Evolutionary conservation across 2,329 filamentous ascomycete genomes (phyloP), one percentile per base, ranked within the genome.

Genomic region (Aspergillus sp.): DNA sequence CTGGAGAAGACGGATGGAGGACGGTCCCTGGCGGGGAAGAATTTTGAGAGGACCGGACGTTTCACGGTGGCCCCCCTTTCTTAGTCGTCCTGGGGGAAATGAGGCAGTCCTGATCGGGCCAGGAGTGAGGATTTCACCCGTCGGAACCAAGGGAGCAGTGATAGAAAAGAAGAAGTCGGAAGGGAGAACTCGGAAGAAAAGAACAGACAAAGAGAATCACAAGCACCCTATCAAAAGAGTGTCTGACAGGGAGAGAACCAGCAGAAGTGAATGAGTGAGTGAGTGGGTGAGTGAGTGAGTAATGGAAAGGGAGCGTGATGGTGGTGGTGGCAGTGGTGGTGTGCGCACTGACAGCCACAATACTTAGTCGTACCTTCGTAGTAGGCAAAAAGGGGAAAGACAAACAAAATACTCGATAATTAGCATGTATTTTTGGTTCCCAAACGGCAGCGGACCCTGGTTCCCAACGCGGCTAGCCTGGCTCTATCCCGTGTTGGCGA

Each of bases 21-120:
- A 30, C 26, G 30, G 56, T 53, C 52, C 49, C 50, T 55, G 48
- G 57, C 52, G 57, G 55, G 57, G 53, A 53, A 53, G 45, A 49
- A 48, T 26, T 53, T 38, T 38, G 48, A 45, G 40, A 33, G 47
- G 47, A 46, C 51, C 45, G 54, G 54, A 44, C 46, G 59, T 60
- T 61, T 61, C 59, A 61, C 55, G 40, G 17, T n/a, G 11, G 47
- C 49, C 32, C 54, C 59, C 58, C 56, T 56, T 60, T 58, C 49
- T 49, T 44, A 45, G 54, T 55, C 26, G 26, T 11, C 26, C 26
- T 30, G 26, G 7, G 26, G 26, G 26, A 30, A 57, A 50, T 58
- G 53, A 52, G 46, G 40, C 11, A 19, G 44, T 50, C 51, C 54
- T 52, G 38, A 50, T 45, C 32, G 38, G 49, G 47, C 44, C 48